Base-by-base conservation (phyloP, 139 green algal genomes). In the Tetratostichococcus sp. region DNA sequence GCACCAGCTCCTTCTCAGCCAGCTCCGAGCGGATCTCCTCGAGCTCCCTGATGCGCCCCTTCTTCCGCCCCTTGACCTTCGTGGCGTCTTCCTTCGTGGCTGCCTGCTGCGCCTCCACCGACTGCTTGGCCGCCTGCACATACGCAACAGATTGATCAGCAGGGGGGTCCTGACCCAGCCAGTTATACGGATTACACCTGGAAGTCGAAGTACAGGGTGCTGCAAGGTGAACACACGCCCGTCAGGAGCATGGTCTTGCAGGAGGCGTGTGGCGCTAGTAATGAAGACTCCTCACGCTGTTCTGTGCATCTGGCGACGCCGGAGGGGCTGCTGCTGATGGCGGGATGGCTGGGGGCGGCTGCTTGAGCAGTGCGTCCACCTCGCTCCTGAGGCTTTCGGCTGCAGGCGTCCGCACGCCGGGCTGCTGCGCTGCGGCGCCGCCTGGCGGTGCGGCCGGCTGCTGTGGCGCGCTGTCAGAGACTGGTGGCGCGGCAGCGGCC, bases 1-100 rank as follows among this genome's bases (percentile, higher is more conserved):
- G 78, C n/a, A 84, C 81, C 21, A 93, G 72, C 83, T 96, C 85
- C 78, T 95, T 94, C 71, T 93, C 83, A 1, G 87, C 89, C 70
- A 97, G 78, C 78, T 95, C 86, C 57, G 79, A 77, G 32, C 90
- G 82, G 26, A 92, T 90, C 89, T 94, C 89, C 67, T 94, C 82
- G 21, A 94, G 82, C 74, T 94, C 89, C 22, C 82, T 71, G 30
- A 94, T 85, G 31, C 90, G 80, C 21, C 21, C 89, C 85, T 62
- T 62, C 19, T 62, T 62, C 17, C 50, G 50, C 50, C 50, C 50
- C 50, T 26, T 62, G 14, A 17, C 22, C 50, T 62, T 62, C 11
- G 17, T 25, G 11, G 4, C 17, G 11, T 62, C 17, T 17, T 62
- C 50, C 50, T 62, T 26, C 50, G 50, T 62, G 50, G 50, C 50